These are phyloP conservation scores for Penicillium expansum DNA, from an alignment of 2,329 filamentous ascomycete species.

Conservation along the genomic window DNA sequence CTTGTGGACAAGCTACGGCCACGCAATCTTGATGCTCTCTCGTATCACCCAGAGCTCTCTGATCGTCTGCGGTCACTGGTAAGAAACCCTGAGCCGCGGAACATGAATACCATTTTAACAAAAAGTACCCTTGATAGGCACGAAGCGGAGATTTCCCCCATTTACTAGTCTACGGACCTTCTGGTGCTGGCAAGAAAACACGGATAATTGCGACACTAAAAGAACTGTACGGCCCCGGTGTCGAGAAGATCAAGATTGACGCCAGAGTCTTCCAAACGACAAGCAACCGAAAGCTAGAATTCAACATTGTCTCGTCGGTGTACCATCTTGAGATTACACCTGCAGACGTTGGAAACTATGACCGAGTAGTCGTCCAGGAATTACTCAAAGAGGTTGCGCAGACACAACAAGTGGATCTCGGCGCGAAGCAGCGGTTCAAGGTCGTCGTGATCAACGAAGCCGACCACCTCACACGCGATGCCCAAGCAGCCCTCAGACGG, in stretches of 20 bases:
- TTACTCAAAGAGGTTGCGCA: slow-evolving; percentile 96
- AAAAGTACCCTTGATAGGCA: slow-evolving; percentile 56
- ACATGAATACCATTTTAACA: slow-evolving; percentile 8
- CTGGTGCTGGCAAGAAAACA: slow-evolving; percentile 96
- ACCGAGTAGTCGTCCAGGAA: slow-evolving; percentile 93
- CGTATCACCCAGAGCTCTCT: slow-evolving; percentile 86
- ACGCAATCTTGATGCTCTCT: slow-evolving; percentile 57
- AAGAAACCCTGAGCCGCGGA: slow-evolving; percentile 25
- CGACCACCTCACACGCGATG: slow-evolving; percentile 88
- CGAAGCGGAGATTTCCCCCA: slow-evolving; percentile 98
- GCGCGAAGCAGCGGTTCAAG: slow-evolving; percentile 90
- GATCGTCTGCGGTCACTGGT: slow-evolving; percentile 82
- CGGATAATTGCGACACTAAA: slow-evolving; percentile 93
- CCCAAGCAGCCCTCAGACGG: slow-evolving; percentile 86
- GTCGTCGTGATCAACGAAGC: slow-evolving; percentile 99
- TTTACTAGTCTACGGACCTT: slow-evolving; percentile 93
- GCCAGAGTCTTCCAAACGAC: slow-evolving; percentile 94
- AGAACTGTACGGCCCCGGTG: slow-evolving; percentile 89
- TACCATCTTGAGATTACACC: slow-evolving; percentile 99
- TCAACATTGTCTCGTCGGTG: slow-evolving; percentile 95
- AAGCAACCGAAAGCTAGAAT: slow-evolving; percentile 95
- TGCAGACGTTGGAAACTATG: slow-evolving; percentile 93
- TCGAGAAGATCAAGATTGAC: slow-evolving; percentile 99
- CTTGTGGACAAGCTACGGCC: slow-evolving; percentile 63
- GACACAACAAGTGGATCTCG: slow-evolving; percentile 95